phyloP scores from a whole-genome alignment of 768 basidiomycete genomes.

The Megacollybia marginata region DNA sequence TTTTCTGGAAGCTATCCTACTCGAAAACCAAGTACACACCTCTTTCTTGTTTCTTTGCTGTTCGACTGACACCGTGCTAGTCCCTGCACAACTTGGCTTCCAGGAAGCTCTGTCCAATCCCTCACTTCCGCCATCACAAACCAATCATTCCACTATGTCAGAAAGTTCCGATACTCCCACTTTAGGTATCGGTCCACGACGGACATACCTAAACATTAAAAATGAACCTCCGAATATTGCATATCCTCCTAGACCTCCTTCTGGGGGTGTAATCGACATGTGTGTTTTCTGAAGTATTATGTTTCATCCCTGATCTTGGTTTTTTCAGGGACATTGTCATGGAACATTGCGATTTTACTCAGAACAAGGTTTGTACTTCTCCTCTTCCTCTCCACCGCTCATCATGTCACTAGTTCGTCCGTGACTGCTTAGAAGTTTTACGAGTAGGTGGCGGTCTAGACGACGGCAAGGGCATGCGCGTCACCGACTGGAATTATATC shows the following conservation, averaged over 20 bases:
- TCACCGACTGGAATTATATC: constrained; percentile 77
- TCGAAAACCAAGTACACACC: constrained; percentile 36
- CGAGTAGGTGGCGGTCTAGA: constrained; percentile 82
- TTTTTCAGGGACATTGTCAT: constrained; percentile 56
- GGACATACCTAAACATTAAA: constrained; percentile 67
- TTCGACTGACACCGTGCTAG: constrained; percentile 23
- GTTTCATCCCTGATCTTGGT: too few species aligned
- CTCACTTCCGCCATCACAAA: constrained; percentile 47
- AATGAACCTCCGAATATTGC: constrained; percentile 53
- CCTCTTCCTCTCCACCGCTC: neutral
- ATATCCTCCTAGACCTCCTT: constrained; percentile 78
- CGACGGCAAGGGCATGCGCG: constrained; percentile 60
- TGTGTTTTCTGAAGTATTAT: too few species aligned
- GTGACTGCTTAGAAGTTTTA: constrained; percentile 88
- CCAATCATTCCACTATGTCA: constrained; percentile 42
- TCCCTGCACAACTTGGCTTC: constrained; percentile 58
- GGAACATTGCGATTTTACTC: constrained; percentile 79
- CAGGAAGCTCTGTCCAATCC: constrained; percentile 54
- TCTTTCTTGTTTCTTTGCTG: neutral
- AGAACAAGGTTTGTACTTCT: constrained; percentile 47
- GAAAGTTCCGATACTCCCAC: constrained; percentile 40
- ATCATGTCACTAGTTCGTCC: constrained; percentile 61
- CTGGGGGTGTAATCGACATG: constrained; percentile 81
- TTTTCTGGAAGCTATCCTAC: constrained; percentile 64
- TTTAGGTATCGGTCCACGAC: constrained; percentile 63